These are phyloP conservation scores for Lecanicillium sp. DNA, from an alignment of 2,329 filamentous ascomycete species.

Conservation along the genomic window DNA sequence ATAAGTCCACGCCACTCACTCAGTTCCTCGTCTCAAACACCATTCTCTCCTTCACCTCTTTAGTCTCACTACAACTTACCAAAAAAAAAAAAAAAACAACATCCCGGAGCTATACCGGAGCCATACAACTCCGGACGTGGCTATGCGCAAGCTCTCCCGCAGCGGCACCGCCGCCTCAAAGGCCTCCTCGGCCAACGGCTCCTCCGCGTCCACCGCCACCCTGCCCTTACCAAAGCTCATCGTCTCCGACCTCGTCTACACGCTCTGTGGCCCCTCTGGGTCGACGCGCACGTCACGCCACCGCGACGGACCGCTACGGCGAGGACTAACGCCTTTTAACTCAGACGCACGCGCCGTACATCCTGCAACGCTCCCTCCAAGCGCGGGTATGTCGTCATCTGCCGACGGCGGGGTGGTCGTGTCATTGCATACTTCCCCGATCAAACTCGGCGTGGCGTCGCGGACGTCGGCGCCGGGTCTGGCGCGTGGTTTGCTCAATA, in stretches of 20 bases:
- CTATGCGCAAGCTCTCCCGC: slow-evolving; percentile 10
- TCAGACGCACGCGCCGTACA: slow-evolving; percentile 59
- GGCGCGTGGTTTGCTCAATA: slow-evolving; percentile 71
- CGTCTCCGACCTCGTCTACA: slow-evolving; percentile 96
- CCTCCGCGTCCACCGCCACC: slow-evolving; percentile 37
- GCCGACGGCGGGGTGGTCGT: slow-evolving; percentile 26
- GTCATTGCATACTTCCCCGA: slow-evolving; percentile 15
- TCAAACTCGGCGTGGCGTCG: slow-evolving; percentile 67
- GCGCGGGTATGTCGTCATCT: too few species aligned
- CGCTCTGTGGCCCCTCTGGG: slow-evolving; percentile 98
- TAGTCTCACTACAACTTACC: too few species aligned
- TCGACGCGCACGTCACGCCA: slow-evolving; percentile 81
- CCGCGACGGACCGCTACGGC: slow-evolving; percentile 60
- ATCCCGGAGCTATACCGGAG: too few species aligned
- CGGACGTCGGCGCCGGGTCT: slow-evolving; percentile 75
- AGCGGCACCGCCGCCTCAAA: slow-evolving; percentile 15
- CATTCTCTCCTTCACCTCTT: too few species aligned
- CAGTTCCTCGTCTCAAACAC: too few species aligned
- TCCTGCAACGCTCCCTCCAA: slow-evolving; percentile 56
- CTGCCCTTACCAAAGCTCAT: slow-evolving; percentile 74
- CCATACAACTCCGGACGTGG: not conserved
- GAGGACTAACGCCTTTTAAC: slow-evolving; percentile 67
- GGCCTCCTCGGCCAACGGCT: slow-evolving; percentile 5
- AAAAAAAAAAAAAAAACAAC: too few species aligned
- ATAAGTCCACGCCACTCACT: too few species aligned